Conservation (phyloP, 108 stramenopile genomes). For the Cyclotella cryptica region DNA sequence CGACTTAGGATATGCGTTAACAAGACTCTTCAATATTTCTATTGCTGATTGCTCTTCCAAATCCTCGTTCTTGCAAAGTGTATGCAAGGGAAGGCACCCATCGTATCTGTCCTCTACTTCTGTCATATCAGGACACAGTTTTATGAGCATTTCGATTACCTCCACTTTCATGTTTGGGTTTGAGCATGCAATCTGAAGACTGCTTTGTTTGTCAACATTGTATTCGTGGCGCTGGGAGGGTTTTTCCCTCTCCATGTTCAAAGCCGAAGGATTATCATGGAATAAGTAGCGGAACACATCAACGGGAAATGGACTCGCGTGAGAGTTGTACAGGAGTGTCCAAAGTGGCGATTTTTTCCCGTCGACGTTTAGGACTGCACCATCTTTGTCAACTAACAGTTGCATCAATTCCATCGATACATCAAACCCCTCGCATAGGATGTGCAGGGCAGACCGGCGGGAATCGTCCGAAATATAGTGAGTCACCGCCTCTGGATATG, state of each 20-base stretch:
- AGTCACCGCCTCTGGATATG: slow-evolving; percentile 12
- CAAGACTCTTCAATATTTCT: neutral
- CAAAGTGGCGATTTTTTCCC: neutral
- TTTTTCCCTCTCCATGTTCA: neutral
- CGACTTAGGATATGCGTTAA: neutral
- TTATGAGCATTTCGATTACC: neutral
- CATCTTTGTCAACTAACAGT: slow-evolving; percentile 16
- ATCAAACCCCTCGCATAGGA: slow-evolving; percentile 5
- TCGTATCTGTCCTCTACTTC: neutral
- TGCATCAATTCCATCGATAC: slow-evolving; percentile 3
- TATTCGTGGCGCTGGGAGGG: neutral
- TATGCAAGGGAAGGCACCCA: slow-evolving; percentile 19
- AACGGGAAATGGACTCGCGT: neutral
- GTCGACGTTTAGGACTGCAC: neutral
- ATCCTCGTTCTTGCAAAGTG: neutral
- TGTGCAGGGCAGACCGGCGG: neutral
- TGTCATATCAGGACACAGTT: slow-evolving; percentile 1
- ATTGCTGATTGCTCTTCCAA: slow-evolving; percentile 14
- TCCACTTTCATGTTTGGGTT: slow-evolving; percentile 1
- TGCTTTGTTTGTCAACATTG: neutral
- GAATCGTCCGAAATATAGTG: neutral
- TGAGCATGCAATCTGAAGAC: slow-evolving; percentile 12
- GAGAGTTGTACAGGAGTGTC: slow-evolving; percentile 1
- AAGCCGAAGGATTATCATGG: neutral
- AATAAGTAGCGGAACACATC: slow-evolving; percentile 13